phyloP scores from a whole-genome alignment of 2,329 filamentous ascomycete species.

The Berkeleyomyces basicola region DNA sequence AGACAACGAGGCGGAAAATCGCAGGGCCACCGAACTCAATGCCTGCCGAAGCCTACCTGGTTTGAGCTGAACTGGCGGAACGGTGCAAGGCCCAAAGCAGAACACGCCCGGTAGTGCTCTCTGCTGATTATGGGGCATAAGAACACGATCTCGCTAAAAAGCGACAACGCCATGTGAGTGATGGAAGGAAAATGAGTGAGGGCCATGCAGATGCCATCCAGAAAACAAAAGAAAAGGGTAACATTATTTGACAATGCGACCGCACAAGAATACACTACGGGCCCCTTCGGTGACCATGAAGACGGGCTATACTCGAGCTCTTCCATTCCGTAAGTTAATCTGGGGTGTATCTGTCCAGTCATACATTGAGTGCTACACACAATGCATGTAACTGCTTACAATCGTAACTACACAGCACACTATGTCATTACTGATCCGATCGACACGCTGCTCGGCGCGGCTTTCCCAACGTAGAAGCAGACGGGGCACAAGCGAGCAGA shows the following conservation, averaged over 20 bases:
- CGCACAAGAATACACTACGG: too few species aligned
- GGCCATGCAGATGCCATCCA: neutral
- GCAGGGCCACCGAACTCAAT: neutral
- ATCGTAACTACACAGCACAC: neutral
- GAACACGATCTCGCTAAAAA: neutral
- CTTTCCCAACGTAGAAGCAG: constrained; percentile 3
- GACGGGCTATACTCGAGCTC: too few species aligned
- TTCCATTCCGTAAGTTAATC: neutral
- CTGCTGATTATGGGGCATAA: neutral
- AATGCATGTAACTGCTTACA: neutral
- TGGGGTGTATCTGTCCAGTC: too few species aligned
- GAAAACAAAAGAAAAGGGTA: neutral
- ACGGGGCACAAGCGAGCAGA: neutral
- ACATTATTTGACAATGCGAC: neutral
- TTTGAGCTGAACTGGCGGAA: neutral
- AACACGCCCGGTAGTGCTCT: neutral
- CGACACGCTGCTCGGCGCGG: constrained; percentile 3
- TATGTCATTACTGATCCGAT: constrained; percentile 1
- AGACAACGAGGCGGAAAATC: neutral
- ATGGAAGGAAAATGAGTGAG: neutral
- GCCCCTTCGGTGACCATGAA: too few species aligned
- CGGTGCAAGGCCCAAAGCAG: neutral
- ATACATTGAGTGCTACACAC: too few species aligned
- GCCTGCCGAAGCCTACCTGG: neutral
- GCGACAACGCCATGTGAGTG: neutral